Percentiles rank a stretch among this genome's conserved stretches.
Evolutionary conservation across 2,329 filamentous ascomycete species (phyloP).

Genomic region (Fusarium sp.): DNA sequence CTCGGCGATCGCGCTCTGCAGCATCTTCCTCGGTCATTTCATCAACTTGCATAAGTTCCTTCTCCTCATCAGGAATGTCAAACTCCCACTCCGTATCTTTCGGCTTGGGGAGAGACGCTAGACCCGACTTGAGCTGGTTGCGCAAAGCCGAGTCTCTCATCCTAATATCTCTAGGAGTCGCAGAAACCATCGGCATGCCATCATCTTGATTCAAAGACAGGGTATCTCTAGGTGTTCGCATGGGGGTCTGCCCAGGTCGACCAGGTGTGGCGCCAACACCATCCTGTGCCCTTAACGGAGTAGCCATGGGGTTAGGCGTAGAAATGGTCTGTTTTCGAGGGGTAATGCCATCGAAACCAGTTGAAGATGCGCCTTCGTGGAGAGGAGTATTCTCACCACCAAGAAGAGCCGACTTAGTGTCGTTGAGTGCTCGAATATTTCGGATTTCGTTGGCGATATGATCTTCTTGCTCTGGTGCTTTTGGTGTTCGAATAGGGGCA

Average conservation of each 20-base stretch:
- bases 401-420: constrained; percentile 92
- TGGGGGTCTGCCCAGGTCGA: constrained; percentile 82
- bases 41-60: constrained; percentile 66
- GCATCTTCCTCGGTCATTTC: constrained; percentile 70
- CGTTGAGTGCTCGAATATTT: constrained; percentile 91
- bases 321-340: constrained; percentile 84
- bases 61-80: constrained; percentile 87
- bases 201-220: constrained; percentile 85
- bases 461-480: constrained; percentile 92
- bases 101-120: constrained; percentile 90
- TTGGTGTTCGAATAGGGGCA: constrained; percentile 92
- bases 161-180: constrained; percentile 83
- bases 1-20: constrained; percentile 84
- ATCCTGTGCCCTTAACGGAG: constrained; percentile 78
- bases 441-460: constrained; percentile 96
- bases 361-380: constrained; percentile 84
- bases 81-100: constrained; percentile 96
- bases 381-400: constrained; percentile 95
- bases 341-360: constrained; percentile 88
- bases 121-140: constrained; percentile 76
- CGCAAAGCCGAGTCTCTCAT: constrained; percentile 78
- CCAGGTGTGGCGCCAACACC: constrained; percentile 78
- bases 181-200: constrained; percentile 76
- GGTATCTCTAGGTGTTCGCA: constrained; percentile 89
- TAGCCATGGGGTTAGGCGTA: constrained; percentile 97